phyloP scores from a whole-genome alignment of 139 green algal genomes.

The Chlamydomonas incerta region DNA sequence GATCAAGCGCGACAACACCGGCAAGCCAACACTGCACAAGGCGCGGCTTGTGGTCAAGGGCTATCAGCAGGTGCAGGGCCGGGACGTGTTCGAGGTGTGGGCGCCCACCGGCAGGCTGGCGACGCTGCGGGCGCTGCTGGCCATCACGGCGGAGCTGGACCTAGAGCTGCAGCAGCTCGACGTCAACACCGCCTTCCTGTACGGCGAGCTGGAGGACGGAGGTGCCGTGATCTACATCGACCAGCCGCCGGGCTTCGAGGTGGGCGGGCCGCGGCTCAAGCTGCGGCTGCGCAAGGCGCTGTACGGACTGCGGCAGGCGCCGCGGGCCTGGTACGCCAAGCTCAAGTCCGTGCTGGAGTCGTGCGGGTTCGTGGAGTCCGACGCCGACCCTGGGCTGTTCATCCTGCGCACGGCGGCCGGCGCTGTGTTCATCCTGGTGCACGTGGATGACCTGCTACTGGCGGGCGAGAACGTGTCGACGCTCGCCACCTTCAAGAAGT shows the following conservation, averaged over 20 bases:
- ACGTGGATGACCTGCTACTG: constrained; percentile 37
- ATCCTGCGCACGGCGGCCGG: no score
- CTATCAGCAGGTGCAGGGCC: constrained; percentile 29
- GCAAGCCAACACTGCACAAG: constrained; percentile 51
- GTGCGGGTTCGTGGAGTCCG: constrained; percentile 44
- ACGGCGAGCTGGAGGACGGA: constrained; percentile 55
- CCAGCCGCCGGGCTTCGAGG: background rate
- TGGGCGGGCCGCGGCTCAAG: constrained; percentile 8
- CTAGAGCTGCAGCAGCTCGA: constrained; percentile 65
- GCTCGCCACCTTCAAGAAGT: background rate
- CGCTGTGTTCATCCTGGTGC: constrained; percentile 49
- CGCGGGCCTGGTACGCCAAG: constrained; percentile 57
- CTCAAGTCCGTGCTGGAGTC: constrained; percentile 42
- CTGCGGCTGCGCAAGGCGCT: constrained; percentile 10
- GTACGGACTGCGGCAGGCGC: constrained; percentile 67
- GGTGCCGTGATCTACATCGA: background rate
- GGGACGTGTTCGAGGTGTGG: background rate
- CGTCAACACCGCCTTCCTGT: constrained; percentile 71
- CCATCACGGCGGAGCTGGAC: constrained; percentile 40
- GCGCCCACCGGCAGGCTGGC: background rate
- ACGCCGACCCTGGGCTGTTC: constrained; percentile 36
- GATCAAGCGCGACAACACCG: constrained; percentile 34
- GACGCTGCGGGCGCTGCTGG: constrained; percentile 42
- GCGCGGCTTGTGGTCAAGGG: constrained; percentile 59
- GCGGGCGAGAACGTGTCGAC: no score